Base-by-base conservation (phyloP, 345 rosid genomes). In the thale cress (Arabidopsis thaliana) region DNA sequence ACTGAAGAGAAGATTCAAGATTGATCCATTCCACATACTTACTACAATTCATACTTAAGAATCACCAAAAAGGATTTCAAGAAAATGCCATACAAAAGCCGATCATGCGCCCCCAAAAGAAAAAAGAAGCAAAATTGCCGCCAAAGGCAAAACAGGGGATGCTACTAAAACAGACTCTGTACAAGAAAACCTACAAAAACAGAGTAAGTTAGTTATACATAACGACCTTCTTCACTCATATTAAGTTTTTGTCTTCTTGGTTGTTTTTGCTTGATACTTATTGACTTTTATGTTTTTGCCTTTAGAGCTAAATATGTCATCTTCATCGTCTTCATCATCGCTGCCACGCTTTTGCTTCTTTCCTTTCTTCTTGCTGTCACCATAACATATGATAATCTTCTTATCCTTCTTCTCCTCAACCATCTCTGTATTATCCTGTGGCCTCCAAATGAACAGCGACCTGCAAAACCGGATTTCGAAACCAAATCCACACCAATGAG, bases 361-460 rank as follows among this genome's bases (percentile, higher is more conserved):
- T 63, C 84, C 89, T 82, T 88, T 88, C 79, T 70, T 89, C 81
- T 86, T 83, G 69, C 64, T 78, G 2, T 80, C 85, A 64, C 69
- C 75, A 60, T 78, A 83, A 32, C 91, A 86, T 28, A 87, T 69
- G 30, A 92, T 32, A 24, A 92, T 89, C 76, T 85, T 84, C 72
- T 78, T 83, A 32, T 80, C 84, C 25, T 89, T 88, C 71, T 79
- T 87, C 60, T 74, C 83, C 68, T 90, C 90, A 50, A 64, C 82
- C 14, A 65, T 37, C 45, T 90, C 88, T 0, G 74, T 44, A 58
- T 80, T 82, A 75, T 82, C 89, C 77, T 84, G 86, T 7, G 97
- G 98, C 80, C 85, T 84, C 99, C 99, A 95, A 50, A 95, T 88
- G 79, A 90, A 90, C 48, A 95, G 83, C 51, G 98, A 95, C 86